A percentile compares a stretch with the other conserved stretches of the same genome.
Evolutionary conservation across 2,329 filamentous ascomycete genomes (phyloP).

Genomic region (Coniochaeta sp.): DNA sequence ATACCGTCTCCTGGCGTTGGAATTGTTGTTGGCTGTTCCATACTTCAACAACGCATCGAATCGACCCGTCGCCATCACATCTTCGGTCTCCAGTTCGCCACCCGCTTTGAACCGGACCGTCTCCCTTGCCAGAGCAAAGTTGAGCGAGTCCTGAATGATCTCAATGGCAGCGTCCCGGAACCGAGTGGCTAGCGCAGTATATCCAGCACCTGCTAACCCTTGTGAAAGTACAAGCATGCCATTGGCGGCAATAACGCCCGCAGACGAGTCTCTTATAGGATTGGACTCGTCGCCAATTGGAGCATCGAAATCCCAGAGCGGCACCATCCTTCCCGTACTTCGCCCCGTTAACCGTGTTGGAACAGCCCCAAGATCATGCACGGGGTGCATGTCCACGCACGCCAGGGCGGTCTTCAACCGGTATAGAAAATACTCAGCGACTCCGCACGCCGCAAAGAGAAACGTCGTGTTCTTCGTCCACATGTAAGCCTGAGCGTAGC

Average conservation of each 20-base stretch:
- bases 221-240: conserved; percentile 19
- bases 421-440: conserved; percentile 39
- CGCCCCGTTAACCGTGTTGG: neutral
- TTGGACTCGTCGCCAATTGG: conserved; percentile 17
- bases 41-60: conserved; percentile 15
- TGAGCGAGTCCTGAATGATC: conserved; percentile 13
- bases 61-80: neutral
- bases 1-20: conserved; percentile 16
- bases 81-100: neutral
- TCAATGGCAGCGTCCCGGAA: conserved; percentile 8
- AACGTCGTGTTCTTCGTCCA: conserved; percentile 31
- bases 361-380: neutral
- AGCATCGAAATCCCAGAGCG: conserved; percentile 34
- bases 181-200: conserved; percentile 3
- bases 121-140: conserved; percentile 16
- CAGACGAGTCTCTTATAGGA: conserved; percentile 27
- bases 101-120: conserved; percentile 10
- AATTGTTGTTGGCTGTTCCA: conserved; percentile 27
- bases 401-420: conserved; percentile 26
- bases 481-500: conserved; percentile 31
- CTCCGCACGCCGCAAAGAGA: conserved; percentile 26
- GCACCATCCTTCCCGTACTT: conserved; percentile 17
- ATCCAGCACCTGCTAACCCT: conserved; percentile 6
- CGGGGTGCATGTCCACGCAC: conserved; percentile 14
- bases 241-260: conserved; percentile 19